These are phyloP conservation scores for Cercospora sesami DNA, from an alignment of 2,329 filamentous ascomycete genomes.

Conservation along the genomic window DNA sequence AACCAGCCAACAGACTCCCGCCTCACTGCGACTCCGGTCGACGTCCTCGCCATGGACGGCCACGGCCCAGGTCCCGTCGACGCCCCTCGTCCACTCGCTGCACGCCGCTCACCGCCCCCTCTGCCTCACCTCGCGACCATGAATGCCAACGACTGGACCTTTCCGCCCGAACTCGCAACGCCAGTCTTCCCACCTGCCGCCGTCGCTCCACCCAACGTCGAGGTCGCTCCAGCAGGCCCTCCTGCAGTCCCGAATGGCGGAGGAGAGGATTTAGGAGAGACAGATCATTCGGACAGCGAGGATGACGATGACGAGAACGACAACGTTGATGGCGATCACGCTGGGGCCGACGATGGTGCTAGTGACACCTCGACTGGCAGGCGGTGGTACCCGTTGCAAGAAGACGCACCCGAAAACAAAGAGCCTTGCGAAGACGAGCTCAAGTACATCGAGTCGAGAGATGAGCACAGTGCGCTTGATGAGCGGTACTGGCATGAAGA, in stretches of 20 bases:
- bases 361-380: constrained; percentile 30
- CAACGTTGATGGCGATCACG: neutral
- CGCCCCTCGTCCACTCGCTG: neutral
- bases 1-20: neutral
- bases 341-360: constrained; percentile 29
- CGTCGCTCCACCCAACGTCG: neutral
- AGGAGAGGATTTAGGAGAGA: constrained; percentile 3
- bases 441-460: constrained; percentile 55
- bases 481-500: constrained; percentile 60
- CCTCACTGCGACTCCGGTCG: neutral
- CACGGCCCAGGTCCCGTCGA: neutral
- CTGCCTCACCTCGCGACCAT: constrained; percentile 4
- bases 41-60: neutral
- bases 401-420: constrained; percentile 26
- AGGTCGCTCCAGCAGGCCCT: constrained; percentile 2
- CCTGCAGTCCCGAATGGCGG: neutral
- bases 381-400: constrained; percentile 29
- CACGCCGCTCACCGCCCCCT: constrained; percentile 5
- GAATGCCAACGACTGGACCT: neutral
- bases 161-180: constrained; percentile 11
- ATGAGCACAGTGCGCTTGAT: constrained; percentile 58
- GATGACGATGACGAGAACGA: constrained; percentile 24
- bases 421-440: constrained; percentile 57
- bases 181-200: constrained; percentile 7
- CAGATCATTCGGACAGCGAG: constrained; percentile 28